Conservation (phyloP, 1,139 yeast species). For the Debaryomyces psychrophilus region DNA sequence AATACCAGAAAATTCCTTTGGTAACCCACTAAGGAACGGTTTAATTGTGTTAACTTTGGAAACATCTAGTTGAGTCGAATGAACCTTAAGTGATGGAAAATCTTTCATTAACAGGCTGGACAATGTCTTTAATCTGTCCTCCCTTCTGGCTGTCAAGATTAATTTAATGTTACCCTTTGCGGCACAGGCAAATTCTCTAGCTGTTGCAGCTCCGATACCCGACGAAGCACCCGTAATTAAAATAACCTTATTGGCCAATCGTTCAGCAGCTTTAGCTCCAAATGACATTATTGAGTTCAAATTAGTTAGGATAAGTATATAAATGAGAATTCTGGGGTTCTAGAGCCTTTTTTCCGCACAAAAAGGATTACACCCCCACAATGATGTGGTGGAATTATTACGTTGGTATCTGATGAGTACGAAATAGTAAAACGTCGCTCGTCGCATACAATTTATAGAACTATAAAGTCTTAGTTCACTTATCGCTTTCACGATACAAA, state of each 20-base stretch:
- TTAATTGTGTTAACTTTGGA: conserved; percentile 51
- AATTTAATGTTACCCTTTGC: conserved; percentile 67
- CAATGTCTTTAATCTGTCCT: conserved; percentile 53
- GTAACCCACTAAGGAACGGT: conserved; percentile 53
- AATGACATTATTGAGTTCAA: conserved; percentile 36
- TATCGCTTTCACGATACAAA: conserved; percentile 27
- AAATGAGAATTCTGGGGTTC: not conserved
- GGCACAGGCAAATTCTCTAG: conserved; percentile 69
- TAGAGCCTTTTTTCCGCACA: no score
- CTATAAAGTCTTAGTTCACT: not conserved
- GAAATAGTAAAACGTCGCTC: no score
- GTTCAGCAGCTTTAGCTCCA: conserved; percentile 46
- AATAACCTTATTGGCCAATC: conserved; percentile 44
- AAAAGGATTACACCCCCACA: no score
- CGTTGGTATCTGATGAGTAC: no score
- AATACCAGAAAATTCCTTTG: conserved; percentile 56
- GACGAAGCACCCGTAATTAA: conserved; percentile 43
- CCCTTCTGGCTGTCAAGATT: conserved; percentile 70
- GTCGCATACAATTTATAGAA: not conserved
- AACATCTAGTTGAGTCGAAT: conserved; percentile 64
- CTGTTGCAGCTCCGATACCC: conserved; percentile 76
- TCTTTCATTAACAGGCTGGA: conserved; percentile 45
- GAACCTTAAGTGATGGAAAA: conserved; percentile 54
- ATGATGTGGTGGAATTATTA: no score
- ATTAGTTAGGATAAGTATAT: not conserved